A percentile compares a stretch with the other conserved stretches of the same genome.
Evolutionary conservation across 2,329 filamentous ascomycete genomes (phyloP).

Genomic region (Trichoderma sp.): DNA sequence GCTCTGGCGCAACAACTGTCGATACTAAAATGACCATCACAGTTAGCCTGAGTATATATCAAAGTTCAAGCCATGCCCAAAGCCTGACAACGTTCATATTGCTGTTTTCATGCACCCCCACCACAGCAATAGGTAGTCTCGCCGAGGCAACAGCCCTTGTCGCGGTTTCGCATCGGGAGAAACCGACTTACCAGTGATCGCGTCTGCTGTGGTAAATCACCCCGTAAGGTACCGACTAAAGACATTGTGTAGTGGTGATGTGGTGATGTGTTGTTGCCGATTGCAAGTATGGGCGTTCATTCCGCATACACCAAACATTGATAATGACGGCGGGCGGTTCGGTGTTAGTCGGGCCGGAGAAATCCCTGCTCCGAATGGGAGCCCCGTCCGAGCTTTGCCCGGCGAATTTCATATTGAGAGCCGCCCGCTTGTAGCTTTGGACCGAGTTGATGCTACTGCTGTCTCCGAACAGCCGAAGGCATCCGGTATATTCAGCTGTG

Average conservation of each 20-base stretch:
- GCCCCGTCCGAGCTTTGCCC: conserved; percentile 21
- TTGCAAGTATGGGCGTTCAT: conserved; percentile 15
- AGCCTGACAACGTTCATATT: neutral
- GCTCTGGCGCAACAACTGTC: conserved; percentile 84
- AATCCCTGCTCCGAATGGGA: conserved; percentile 24
- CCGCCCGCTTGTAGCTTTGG: neutral
- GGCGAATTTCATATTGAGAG: neutral
- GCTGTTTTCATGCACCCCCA: conserved; percentile 17
- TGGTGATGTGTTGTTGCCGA: conserved; percentile 27
- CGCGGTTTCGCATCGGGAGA: neutral
- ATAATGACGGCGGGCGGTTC: conserved; percentile 37
- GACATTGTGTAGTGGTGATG: conserved; percentile 43
- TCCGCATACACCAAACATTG: conserved; percentile 14
- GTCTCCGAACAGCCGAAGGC: conserved; percentile 20
- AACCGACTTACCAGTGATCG: conserved; percentile 54
- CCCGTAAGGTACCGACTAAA: conserved; percentile 45
- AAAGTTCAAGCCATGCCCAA: neutral
- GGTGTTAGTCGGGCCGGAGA: conserved; percentile 42
- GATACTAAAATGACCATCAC: conserved; percentile 64
- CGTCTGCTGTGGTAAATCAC: conserved; percentile 59
- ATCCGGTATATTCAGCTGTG: conserved; percentile 12
- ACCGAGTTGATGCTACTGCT: neutral
- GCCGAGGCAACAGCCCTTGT: neutral
- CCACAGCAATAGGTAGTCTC: neutral
- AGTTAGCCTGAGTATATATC: neutral